phyloP scores from a whole-genome alignment of 1,284 basidiomycete species.

The Pascua sp. region DNA sequence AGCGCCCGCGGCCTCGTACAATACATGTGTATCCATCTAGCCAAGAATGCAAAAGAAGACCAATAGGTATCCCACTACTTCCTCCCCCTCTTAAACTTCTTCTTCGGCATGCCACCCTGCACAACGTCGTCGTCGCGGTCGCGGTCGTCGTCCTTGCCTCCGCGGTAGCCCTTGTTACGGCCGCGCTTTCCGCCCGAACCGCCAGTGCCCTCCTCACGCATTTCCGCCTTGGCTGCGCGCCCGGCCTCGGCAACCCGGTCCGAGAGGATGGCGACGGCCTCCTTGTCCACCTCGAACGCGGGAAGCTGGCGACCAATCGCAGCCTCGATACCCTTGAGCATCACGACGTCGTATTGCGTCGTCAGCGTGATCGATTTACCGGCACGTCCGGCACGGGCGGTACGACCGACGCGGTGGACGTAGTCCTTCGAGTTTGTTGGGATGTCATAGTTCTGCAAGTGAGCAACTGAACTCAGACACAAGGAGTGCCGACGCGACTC shows the following conservation, averaged over 20 bases:
- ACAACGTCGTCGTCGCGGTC: slow-evolving; percentile 85
- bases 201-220: slow-evolving; percentile 51
- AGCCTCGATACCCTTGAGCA: slow-evolving; percentile 88
- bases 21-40: neutral
- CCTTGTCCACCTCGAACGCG: slow-evolving; percentile 82
- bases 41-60: neutral
- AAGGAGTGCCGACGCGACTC: neutral
- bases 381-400: slow-evolving; percentile 90
- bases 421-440: slow-evolving; percentile 99
- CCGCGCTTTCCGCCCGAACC: slow-evolving; percentile 56
- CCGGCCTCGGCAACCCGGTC: slow-evolving; percentile 89
- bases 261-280: slow-evolving; percentile 80
- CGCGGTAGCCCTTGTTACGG: slow-evolving; percentile 56
- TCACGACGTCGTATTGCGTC: slow-evolving; percentile 97
- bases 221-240: slow-evolving; percentile 74
- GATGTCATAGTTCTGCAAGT: slow-evolving; percentile 78
- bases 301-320: slow-evolving; percentile 92
- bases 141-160: slow-evolving; percentile 65
- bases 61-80: neutral
- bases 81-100: slow-evolving; percentile 34
- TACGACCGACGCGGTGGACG: slow-evolving; percentile 96
- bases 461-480: neutral
- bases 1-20: neutral
- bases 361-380: slow-evolving; percentile 96
- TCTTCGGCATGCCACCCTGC: slow-evolving; percentile 44